Evolutionary conservation across 2,329 filamentous ascomycete genomes (phyloP), one percentile per base, ranked within the genome.

Genomic region (Incumbomyces delicatus): DNA sequence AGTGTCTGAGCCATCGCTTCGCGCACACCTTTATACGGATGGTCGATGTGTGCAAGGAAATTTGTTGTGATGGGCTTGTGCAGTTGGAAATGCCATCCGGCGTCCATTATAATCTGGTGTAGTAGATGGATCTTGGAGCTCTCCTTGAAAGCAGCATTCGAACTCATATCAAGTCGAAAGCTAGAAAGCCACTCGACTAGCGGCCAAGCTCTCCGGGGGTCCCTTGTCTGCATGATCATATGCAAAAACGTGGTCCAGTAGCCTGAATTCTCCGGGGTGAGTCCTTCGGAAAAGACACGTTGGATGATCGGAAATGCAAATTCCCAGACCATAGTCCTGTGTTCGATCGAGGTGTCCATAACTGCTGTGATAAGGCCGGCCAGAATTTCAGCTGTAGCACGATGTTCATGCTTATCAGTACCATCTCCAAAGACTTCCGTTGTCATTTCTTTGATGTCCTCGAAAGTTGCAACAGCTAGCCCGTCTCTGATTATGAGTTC

Each of bases 121-220:
- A 98, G 73, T 27, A 98, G 71, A 54, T 92, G 83, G 13, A 98
- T 87, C 69, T 96, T 95, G 22, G 90, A 94, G 46, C 90, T 95
- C 63, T 98, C 94, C 64, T 98, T 98, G 75, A 98, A 98, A 0
- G 92, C 92, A 3, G 94, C 92, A 61, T 96, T 95, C 0, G 90
- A 95, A 5, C 79, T 74, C 83, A 96, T 90, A 62, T 98, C 92
- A 8, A 98, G 74, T 27, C 87, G 78, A 76, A 96, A 96, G 45
- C 81, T 79, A 39, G 84, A 78, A 16, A 98, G 73, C 65, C 80
- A 83, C 53, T 92, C 83, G 31, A 95, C 78, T 52, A 98, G 75
- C 54, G 94, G 90, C 72, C 85, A 88, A 2, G 81, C 81, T 52
- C 90, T 80, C 37, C 94, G 80, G 11, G 92, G 90, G 64, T 98